Evolutionary conservation across 345 rosid species (phyloP), one percentile per base, ranked within the genome.

Genomic region (Excoecaria agallocha): DNA sequence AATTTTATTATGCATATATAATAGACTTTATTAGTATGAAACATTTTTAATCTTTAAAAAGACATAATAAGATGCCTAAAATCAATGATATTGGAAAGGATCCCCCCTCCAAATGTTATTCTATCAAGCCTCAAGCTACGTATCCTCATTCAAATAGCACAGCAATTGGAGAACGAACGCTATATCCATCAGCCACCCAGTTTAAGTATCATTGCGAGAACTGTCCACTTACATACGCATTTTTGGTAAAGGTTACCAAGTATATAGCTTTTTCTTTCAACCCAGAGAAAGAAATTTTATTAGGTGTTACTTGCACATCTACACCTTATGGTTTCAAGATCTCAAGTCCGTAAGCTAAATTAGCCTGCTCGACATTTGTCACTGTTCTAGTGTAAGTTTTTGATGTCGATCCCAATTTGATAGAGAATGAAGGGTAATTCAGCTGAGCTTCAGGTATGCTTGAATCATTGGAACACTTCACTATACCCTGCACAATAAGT

Each of bases 181-280:
- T 54, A 11, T 46, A 63, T 30, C 38, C 64, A 3, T 56, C 50
- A 37, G 62, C 60, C 41, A 46, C 67, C 82, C 82, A 70, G 25
- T 7, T 35, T 45, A 79, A 25, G 20, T 63, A 79, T 61, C 82
- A 75, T 25, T 79, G 68, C n/a, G 75, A 69, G n/a, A 79, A 78
- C 5, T 25, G 9, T 39, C 20, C 48, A 3, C 19, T 13, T 8
- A 50, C 17, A 9, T 35, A 37, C 30, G n/a, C 30, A 22, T 48
- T 45, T 51, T 41, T 51, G 59, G 65, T 69, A 25, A 79, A 79
- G 25, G 78, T 79, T 9, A 74, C 78, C 0, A 75, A 52, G 52
- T 69, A 79, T 4, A 75, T 74, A 9, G 75, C 78, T 45, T 13
- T 68, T 55, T 65, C 37, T 6, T 46, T 68, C 48, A 46, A 37